A percentile compares a stretch with the other conserved stretches of the same genome.
Conservation (phyloP, 495 filamentous ascomycete genomes). For the Daldinia decipiens region DNA sequence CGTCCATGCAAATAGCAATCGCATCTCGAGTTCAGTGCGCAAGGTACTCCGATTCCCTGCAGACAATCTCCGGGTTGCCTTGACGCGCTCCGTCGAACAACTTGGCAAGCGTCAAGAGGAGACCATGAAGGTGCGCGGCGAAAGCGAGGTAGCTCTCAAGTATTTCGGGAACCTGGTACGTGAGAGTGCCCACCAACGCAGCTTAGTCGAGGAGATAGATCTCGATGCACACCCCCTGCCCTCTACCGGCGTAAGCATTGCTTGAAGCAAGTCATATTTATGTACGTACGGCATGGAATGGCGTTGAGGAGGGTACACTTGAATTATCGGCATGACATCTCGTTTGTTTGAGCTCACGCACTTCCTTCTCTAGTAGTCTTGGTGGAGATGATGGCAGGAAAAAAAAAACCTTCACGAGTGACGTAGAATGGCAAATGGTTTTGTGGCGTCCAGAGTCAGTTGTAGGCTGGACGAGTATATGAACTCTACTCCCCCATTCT, state of each 20-base stretch:
- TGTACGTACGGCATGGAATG: conserved; percentile 25
- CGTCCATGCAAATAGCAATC: conserved; percentile 84
- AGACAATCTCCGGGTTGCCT: conserved; percentile 77
- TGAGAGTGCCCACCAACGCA: conserved; percentile 75
- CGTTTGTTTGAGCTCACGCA: conserved; percentile 11
- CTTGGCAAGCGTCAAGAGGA: conserved; percentile 80
- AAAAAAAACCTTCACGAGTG: conserved; percentile 23
- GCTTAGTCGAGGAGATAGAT: conserved; percentile 80
- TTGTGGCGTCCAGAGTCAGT: conserved; percentile 17
- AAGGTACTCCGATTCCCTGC: conserved; percentile 88
- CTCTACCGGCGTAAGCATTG: conserved; percentile 26
- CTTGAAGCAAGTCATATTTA: conserved; percentile 24
- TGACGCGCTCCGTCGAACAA: conserved; percentile 85
- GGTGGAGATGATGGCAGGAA: conserved; percentile 19
- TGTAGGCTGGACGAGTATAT: conserved; percentile 20
- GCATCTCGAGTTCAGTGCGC: conserved; percentile 84
- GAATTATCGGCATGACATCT: conserved; percentile 33
- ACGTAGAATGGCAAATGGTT: conserved; percentile 39
- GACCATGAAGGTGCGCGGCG: conserved; percentile 75
- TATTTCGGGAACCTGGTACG: conserved; percentile 89
- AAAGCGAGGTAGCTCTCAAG: conserved; percentile 81
- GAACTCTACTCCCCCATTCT: conserved; percentile 31
- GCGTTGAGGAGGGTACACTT: conserved; percentile 31
- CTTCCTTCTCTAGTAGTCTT: conserved; percentile 14
- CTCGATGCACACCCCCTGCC: conserved; percentile 74